Evolutionary conservation across 2,329 filamentous ascomycete species (phyloP).

Genomic region (Alternaria burnsii): DNA sequence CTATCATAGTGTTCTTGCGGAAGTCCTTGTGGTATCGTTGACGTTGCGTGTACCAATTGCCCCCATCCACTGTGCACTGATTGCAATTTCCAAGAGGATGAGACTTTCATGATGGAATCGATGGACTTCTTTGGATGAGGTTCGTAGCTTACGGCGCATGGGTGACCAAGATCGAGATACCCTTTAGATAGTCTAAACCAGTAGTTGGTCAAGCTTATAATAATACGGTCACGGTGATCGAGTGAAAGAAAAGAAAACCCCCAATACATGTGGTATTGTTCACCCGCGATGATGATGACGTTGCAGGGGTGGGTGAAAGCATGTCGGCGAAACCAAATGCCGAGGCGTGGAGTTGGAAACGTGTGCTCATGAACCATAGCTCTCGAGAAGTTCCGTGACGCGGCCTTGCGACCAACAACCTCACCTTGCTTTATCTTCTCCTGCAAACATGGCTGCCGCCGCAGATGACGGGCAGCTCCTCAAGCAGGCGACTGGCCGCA

Average conservation of each 20-base stretch:
- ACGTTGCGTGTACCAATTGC: constrained; percentile 16
- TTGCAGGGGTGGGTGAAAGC: constrained; percentile 6
- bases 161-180: neutral
- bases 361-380: constrained; percentile 39
- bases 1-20: constrained; percentile 12
- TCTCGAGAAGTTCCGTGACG: constrained; percentile 46
- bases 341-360: constrained; percentile 36
- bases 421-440: constrained; percentile 27
- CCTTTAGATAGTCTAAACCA: neutral
- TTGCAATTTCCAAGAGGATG: constrained; percentile 4
- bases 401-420: constrained; percentile 43
- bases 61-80: constrained; percentile 10
- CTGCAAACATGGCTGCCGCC: constrained; percentile 49
- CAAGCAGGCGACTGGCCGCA: constrained; percentile 80
- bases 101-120: neutral
- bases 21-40: neutral
- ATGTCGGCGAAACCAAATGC: constrained; percentile 33
- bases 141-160: neutral
- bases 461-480: constrained; percentile 63
- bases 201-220: neutral
- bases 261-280: neutral
- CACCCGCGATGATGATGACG: constrained; percentile 4
- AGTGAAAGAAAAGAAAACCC: neutral
- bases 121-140: constrained; percentile 3
- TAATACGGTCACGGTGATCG: neutral